Base-by-base conservation (phyloP, 129 eudicot species). In the Arctium lappa region DNA sequence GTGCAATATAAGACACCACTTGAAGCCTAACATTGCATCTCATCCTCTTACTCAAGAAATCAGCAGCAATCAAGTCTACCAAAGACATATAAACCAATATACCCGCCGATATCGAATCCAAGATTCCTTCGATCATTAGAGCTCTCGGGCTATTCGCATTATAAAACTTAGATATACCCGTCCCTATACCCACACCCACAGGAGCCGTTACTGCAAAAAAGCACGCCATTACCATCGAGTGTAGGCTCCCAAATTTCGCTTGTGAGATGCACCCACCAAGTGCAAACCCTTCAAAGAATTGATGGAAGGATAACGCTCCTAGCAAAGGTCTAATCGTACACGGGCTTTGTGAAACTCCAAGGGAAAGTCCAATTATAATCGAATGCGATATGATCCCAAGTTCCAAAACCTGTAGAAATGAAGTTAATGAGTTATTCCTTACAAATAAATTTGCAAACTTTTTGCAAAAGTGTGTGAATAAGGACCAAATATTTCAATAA, bases 261-360 rank as follows among this genome's bases (percentile, higher is more conserved):
- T 95, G 97, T 7, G 99, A 86, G 18, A 95, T 93, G 95, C 99
- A 95, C 34, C 99, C 99, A 70, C 99, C 99, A 0, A 95, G 90
- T 65, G 98, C 98, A 80, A 95, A 95, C 15, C 98, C 98, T 87
- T 95, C 97, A 33, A 95, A 95, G 88, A 95, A 95, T 50, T 95
- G 99, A 68, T 95, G 98, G 86, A 93, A 91, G 11, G 99, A 93
- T 78, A 95, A 56, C 0, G 99, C 99, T 16, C 91, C 99, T 6
- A 95, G 82, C 73, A 95, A 86, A 63, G 98, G 95, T 72, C 93
- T 72, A 7, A 95, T 89, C 0, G 95, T 90, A 62, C 98, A 95
- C 0, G 99, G 99, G 85, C 97, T 95, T 81, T 91, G 92, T 60
- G 99, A 95, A 12, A 95, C 97, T 76, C 99, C 99, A 1, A 95